Evolutionary conservation across 768 basidiomycete species (phyloP), one percentile per base, ranked within the genome.

Genomic region (Tulasnella sp.): DNA sequence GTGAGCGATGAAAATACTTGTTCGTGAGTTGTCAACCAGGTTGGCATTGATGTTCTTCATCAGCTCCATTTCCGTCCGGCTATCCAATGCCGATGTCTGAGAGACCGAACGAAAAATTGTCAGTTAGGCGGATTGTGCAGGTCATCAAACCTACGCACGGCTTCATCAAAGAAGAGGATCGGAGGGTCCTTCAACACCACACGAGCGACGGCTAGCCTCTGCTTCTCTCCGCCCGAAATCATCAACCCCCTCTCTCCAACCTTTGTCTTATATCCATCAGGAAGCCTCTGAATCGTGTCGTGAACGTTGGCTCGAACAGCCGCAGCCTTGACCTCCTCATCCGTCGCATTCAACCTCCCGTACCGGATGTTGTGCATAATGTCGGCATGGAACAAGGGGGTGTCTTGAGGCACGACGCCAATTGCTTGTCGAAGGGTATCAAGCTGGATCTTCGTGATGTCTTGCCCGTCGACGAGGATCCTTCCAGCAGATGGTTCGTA

Each of bases 171-270:
- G 85, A 99, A 98, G 80, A 99, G 81, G 80, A 99, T 98, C 15
- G 92, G 91, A 0, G 97, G 96, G 82, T 99, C 92, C 84, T 99
- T 98, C 70, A 99, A 83, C 80, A 99, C 83, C 40, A 96, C 90
- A 34, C 97, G 86, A 31, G 97, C 97, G 22, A 99, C 93, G 2
- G 97, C 97, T 79, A 99, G 83, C 71, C 97, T 84, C 85, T 99
- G 97, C 83, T 99, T 99, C 87, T 99, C 97, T 1, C 97, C 97
- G 0, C 97, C 97, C 45, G 94, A 96, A 69, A 99, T 94, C 97
- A 99, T 99, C 81, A 98, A 82, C 5, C 97, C 97, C 52, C 97
- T 85, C 84, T 99, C 97, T 0, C 97, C 97, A 31, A 99, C 97
- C 80, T 91, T 91, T 1, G 97, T 99, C 52, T 84, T 80, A 82